phyloP scores from a whole-genome alignment of 2,329 filamentous ascomycete genomes.

The Escovopsis sp. region DNA sequence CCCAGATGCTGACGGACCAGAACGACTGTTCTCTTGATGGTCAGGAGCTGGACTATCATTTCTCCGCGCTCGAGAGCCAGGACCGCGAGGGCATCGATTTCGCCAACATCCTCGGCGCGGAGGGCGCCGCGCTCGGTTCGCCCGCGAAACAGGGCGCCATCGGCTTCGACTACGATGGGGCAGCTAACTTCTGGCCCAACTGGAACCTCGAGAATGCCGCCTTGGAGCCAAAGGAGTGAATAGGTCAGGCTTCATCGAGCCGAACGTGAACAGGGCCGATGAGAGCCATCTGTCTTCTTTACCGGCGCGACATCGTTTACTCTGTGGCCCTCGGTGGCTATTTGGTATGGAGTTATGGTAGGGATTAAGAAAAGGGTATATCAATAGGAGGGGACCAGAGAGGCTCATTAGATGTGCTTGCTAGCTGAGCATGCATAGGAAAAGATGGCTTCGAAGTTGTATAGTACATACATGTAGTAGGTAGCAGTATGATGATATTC shows the following conservation, averaged over 20 bases:
- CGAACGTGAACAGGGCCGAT: background rate
- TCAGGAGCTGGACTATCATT: constrained; percentile 27
- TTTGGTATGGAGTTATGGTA: no score
- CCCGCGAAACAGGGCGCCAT: constrained; percentile 22
- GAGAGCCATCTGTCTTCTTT: no score
- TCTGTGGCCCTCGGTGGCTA: background rate
- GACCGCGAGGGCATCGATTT: constrained; percentile 29
- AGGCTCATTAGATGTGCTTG: no score
- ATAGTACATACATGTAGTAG: no score
- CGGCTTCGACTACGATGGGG: constrained; percentile 17
- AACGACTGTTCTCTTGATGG: constrained; percentile 28
- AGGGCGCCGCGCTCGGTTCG: constrained; percentile 33
- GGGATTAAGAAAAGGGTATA: no score
- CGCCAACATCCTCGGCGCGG: constrained; percentile 31
- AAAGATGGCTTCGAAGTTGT: no score
- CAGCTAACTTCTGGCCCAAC: constrained; percentile 15
- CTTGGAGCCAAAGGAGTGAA: background rate
- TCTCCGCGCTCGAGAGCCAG: constrained; percentile 25
- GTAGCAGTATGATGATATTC: no score
- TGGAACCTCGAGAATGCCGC: constrained; percentile 10
- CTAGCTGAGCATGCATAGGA: no score
- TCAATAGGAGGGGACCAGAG: no score
- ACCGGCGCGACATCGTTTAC: constrained; percentile 1
- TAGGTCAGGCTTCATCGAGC: background rate
- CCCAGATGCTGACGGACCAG: constrained; percentile 46